phyloP scores from a whole-genome alignment of 1,139 yeast species.

The Ogataea hybrid region DNA sequence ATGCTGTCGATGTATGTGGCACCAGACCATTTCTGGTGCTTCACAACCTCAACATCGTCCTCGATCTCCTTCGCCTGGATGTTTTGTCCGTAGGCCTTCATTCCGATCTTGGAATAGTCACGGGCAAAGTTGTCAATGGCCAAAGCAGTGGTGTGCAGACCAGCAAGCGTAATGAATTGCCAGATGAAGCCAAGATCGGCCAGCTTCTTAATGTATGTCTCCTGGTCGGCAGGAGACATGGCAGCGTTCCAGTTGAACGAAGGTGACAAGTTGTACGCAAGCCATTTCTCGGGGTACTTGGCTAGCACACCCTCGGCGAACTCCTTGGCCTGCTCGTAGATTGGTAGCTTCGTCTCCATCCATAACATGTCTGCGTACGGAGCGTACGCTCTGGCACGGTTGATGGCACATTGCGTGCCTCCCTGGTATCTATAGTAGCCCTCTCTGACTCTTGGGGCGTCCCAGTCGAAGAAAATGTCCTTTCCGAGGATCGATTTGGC shows the following conservation, averaged over 20 bases:
- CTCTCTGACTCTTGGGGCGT: constrained; percentile 91
- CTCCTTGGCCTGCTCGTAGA: constrained; percentile 89
- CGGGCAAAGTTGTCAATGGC: constrained; percentile 85
- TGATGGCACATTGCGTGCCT: constrained; percentile 96
- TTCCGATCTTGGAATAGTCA: constrained; percentile 77
- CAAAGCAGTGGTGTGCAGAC: constrained; percentile 93
- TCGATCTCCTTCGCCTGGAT: constrained; percentile 90
- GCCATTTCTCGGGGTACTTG: constrained; percentile 85
- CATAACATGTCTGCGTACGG: constrained; percentile 96
- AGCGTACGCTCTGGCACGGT: constrained; percentile 95
- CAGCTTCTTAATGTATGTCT: constrained; percentile 82
- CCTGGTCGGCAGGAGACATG: constrained; percentile 84
- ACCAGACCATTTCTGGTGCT: constrained; percentile 99
- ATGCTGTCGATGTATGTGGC: constrained; percentile 95
- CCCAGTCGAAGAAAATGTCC: constrained; percentile 94
- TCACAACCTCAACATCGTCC: constrained; percentile 89
- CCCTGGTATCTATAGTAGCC: constrained; percentile 97
- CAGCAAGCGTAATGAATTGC: constrained; percentile 98
- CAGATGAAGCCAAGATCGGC: constrained; percentile 92
- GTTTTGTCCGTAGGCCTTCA: constrained; percentile 90
- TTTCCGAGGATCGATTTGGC: constrained; percentile 78
- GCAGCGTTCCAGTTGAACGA: constrained; percentile 98
- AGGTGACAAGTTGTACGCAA: constrained; percentile 93
- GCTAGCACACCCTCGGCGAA: constrained; percentile 88
- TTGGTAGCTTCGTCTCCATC: constrained; percentile 99